phyloP scores from a whole-genome alignment of 2,329 filamentous ascomycete species.

The Coniochaeta sp. region DNA sequence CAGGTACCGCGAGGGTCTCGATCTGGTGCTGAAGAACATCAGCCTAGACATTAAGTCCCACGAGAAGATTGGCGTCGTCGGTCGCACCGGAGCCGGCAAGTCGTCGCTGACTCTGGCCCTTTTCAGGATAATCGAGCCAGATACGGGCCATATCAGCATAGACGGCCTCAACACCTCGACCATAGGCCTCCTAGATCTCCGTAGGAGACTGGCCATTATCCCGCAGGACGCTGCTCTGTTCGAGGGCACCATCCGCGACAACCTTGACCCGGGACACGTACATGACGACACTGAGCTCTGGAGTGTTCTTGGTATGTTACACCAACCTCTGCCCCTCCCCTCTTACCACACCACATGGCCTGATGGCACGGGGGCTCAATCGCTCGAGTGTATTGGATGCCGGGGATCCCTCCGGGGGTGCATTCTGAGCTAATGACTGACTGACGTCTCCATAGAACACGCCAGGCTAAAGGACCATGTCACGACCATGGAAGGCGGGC shows the following conservation, averaged over 20 bases:
- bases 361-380: not conserved
- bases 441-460: conserved; percentile 59
- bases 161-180: conserved; percentile 83
- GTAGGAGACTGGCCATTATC: conserved; percentile 88
- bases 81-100: conserved; percentile 92
- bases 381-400: not conserved
- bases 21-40: conserved; percentile 89
- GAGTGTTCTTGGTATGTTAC: conserved; percentile 75
- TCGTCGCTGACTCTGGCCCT: conserved; percentile 86
- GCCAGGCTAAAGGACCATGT: conserved; percentile 90
- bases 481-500: conserved; percentile 74
- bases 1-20: conserved; percentile 81
- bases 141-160: conserved; percentile 76
- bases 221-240: conserved; percentile 96
- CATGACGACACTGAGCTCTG: conserved; percentile 96
- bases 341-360: not conserved
- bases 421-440: conserved; percentile 24
- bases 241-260: conserved; percentile 67
- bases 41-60: conserved; percentile 88
- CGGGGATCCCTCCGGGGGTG: conserved; percentile 11
- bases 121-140: conserved; percentile 92
- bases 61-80: conserved; percentile 97
- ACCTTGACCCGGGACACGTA: conserved; percentile 88
- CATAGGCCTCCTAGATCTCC: conserved; percentile 84
- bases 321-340: conserved; percentile 1